Evolutionary conservation across 345 rosid species (phyloP).

Genomic region (Pugionium dolabratum): DNA sequence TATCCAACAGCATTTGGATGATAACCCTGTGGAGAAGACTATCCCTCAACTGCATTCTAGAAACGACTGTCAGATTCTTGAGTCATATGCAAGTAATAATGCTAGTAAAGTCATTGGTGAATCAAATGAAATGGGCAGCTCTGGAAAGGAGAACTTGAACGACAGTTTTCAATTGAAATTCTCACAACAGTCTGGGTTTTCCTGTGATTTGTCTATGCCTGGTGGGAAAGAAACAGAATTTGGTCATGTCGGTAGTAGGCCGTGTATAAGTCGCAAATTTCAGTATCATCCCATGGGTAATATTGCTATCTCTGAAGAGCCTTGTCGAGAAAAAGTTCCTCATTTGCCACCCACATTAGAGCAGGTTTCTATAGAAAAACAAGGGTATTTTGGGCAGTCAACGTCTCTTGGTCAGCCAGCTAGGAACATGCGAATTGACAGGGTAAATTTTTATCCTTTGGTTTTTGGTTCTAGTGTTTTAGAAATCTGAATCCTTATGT

Average conservation of each 20-base stretch:
- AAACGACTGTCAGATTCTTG: constrained; percentile 50
- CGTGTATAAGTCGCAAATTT: constrained; percentile 62
- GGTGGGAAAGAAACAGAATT: constrained; percentile 56
- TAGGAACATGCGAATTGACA: constrained; percentile 49
- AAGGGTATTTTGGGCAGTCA: constrained; percentile 54
- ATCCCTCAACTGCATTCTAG: constrained; percentile 43
- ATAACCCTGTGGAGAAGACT: constrained; percentile 52
- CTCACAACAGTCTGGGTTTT: constrained; percentile 3
- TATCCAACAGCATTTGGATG: constrained; percentile 44
- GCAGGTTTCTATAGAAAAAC: constrained; percentile 42
- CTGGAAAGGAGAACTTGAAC: constrained; percentile 19
- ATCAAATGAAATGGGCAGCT: constrained; percentile 42
- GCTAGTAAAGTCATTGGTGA: constrained; percentile 25
- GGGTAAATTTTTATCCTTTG: constrained; percentile 48
- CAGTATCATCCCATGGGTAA: constrained; percentile 96
- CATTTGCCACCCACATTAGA: constrained; percentile 29
- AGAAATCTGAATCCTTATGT: constrained; percentile 12
- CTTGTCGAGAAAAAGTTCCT: constrained; percentile 43
- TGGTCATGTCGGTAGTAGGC: constrained; percentile 45
- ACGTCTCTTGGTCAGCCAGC: constrained; percentile 45
- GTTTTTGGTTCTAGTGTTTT: constrained; percentile 4
- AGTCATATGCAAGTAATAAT: constrained; percentile 51
- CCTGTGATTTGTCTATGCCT: constrained; percentile 46
- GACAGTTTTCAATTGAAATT: constrained; percentile 15
- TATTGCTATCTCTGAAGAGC: constrained; percentile 55